Evolutionary conservation across 768 basidiomycete genomes (phyloP).

Genomic region (Leccinellum rugosiceps): DNA sequence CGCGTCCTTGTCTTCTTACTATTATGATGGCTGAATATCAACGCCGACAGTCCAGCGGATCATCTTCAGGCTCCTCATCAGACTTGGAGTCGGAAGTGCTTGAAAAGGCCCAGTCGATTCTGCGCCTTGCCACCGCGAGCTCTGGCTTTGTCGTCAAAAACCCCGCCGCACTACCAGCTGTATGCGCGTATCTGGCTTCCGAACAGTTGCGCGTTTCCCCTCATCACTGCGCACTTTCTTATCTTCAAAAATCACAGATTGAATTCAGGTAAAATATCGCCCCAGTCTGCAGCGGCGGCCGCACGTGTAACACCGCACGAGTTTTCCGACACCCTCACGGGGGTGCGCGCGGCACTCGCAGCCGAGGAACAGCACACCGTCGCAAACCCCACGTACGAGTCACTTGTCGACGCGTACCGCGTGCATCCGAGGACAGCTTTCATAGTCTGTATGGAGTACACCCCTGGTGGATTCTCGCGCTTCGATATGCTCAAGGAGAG

Average conservation of each 20-base stretch:
- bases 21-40: no score
- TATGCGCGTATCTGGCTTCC: constrained; percentile 32
- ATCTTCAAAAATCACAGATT: constrained; percentile 9
- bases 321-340: constrained; percentile 25
- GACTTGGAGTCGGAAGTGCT: constrained; percentile 1
- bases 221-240: neutral
- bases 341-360: constrained; percentile 17
- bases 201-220: constrained; percentile 22
- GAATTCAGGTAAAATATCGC: constrained; percentile 26
- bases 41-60: no score
- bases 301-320: constrained; percentile 21
- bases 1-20: no score
- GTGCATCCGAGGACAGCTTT: constrained; percentile 9
- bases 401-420: constrained; percentile 30
- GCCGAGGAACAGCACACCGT: neutral
- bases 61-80: neutral
- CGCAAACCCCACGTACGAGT: constrained; percentile 23
- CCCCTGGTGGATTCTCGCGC: constrained; percentile 25
- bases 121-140: constrained; percentile 17
- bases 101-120: constrained; percentile 21
- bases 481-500: constrained; percentile 14
- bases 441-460: constrained; percentile 33
- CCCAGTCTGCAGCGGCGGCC: constrained; percentile 21
- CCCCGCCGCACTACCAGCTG: constrained; percentile 19
- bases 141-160: constrained; percentile 27